Evolutionary conservation across 2,329 filamentous ascomycete species (phyloP), one percentile per base, ranked within the genome.

Genomic region (Fusarium sp.): DNA sequence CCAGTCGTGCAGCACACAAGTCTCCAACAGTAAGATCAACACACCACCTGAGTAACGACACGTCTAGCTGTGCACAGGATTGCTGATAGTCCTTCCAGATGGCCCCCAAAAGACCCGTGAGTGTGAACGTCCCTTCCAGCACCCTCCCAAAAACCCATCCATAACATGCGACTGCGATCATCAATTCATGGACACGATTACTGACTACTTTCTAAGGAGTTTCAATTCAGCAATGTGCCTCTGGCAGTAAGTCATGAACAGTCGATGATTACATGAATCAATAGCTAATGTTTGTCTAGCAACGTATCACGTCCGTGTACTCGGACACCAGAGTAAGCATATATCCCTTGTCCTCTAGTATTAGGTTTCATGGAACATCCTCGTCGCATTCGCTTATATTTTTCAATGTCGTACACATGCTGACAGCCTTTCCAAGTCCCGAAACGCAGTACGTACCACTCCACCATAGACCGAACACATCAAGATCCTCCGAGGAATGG

Each of bases 221-320:
- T 6, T 0, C 0, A 47, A 0, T 28, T 6, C 8, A 22, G 44
- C 9, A 15, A 0, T 3, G 42, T 24, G 17, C 44, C 44, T 20
- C 1, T 45, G 18, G 26, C 44, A 2, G 44, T 49, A 49, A 49
- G 47, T 49, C 7, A 31, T 49, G 5, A 1, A n/a, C 15, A 24
- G 7, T 24, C 28, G 47, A 33, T 7, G 15, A 33, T 33, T 35
- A 31, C 11, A 9, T 18, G 47, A 18, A 35, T 33, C 31, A n/a
- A 33, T 18, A 33, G 47, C 47, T 49, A 51, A 51, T 24, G 3
- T 24, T 31, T 49, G 28, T 33, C 28, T 33, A 49, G 28, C 0
- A 14, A 1, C 5, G 28, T 0, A 12, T 15, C 5, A 3, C 17
- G 0, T 45, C n/a, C 3, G 20, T 18, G 3, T 17, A 15, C 13